phyloP scores from a whole-genome alignment of 495 filamentous ascomycete species.

The Penicillium diatomitis region DNA sequence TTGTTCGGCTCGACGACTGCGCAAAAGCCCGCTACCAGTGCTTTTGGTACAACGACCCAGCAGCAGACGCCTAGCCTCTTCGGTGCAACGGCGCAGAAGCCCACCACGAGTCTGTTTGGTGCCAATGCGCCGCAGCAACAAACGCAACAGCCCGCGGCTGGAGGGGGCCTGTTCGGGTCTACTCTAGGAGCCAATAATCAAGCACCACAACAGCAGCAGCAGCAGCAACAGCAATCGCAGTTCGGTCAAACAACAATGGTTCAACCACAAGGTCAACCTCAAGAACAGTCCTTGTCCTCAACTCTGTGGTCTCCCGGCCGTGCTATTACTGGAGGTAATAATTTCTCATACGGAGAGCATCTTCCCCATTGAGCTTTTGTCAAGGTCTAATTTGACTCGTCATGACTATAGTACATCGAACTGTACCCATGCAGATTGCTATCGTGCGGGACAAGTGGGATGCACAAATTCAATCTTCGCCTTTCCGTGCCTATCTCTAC shows the following conservation, averaged over 20 bases:
- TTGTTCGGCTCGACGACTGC: constrained; percentile 28
- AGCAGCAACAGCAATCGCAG: constrained; percentile 27
- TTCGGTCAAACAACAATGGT: constrained; percentile 22
- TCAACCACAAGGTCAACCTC: constrained; percentile 26
- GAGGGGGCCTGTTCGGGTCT: constrained; percentile 17
- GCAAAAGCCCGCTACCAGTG: constrained; percentile 23
- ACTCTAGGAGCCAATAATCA: constrained; percentile 16
- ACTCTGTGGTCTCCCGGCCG: constrained; percentile 42
- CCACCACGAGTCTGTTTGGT: constrained; percentile 25
- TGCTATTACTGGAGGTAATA: constrained; percentile 36
- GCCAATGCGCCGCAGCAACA: constrained; percentile 23
- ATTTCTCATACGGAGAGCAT: neutral
- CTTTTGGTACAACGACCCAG: constrained; percentile 14
- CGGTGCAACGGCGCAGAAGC: constrained; percentile 31
- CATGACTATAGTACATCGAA: constrained; percentile 49
- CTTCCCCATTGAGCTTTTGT: no score
- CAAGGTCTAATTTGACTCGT: constrained; percentile 3
- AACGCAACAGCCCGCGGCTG: constrained; percentile 27
- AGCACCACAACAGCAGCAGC: constrained; percentile 12
- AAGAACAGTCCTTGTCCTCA: constrained; percentile 31
- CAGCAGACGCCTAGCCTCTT: constrained; percentile 24
- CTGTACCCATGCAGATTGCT: constrained; percentile 75
- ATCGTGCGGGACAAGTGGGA: constrained; percentile 80
- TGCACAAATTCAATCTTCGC: constrained; percentile 56
- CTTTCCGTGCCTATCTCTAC: constrained; percentile 88